Conservation (phyloP, 2,329 filamentous ascomycete genomes). For the Alternaria sp. region DNA sequence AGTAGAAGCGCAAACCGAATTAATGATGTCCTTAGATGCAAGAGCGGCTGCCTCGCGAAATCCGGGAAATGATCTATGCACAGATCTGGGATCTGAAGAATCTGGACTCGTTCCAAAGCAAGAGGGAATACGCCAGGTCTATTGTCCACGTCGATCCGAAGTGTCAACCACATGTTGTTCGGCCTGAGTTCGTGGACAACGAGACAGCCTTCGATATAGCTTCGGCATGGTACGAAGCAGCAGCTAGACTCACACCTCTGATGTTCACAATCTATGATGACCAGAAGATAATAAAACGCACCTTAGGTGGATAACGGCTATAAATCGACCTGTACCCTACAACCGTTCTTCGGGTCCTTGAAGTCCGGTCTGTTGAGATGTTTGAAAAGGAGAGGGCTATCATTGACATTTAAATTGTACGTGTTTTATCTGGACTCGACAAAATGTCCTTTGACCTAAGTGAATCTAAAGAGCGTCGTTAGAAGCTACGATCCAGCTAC, state of each 20-base stretch:
- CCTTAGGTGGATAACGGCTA: neutral
- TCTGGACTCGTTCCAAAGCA: neutral
- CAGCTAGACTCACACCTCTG: neutral
- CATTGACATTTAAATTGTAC: neutral
- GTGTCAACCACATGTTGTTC: neutral
- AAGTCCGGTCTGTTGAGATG: neutral
- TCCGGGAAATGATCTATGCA: neutral
- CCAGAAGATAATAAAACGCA: neutral
- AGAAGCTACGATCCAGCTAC: neutral
- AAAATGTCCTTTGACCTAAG: neutral
- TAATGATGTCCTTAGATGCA: neutral
- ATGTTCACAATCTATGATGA: neutral
- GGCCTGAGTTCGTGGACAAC: neutral
- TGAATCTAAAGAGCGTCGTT: neutral
- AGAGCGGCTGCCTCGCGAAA: neutral
- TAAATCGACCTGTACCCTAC: neutral
- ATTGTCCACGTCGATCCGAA: neutral
- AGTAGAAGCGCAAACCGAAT: neutral
- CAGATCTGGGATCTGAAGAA: neutral
- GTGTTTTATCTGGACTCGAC: neutral
- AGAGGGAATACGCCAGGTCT: neutral
- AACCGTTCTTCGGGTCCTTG: neutral
- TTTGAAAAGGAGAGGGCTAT: rapidly evolving
- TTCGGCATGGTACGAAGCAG: neutral
- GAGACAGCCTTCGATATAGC: neutral